Conservation (phyloP, 305 asterid species). For the Striga hermonthica region DNA sequence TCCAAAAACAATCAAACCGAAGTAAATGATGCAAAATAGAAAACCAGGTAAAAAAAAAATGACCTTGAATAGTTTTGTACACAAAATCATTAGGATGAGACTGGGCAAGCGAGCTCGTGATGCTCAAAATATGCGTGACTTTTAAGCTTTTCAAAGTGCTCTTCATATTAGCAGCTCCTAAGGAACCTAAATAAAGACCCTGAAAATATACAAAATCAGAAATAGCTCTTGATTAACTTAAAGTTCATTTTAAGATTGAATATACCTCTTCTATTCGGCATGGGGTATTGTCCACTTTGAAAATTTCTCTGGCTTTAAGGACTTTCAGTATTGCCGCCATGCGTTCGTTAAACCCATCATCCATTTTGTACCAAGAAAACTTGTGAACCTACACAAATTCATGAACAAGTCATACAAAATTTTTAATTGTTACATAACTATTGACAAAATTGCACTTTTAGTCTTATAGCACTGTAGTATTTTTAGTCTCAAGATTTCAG, state of each 20-base stretch:
- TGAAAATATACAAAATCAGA: constrained; percentile 32
- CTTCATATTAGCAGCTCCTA: constrained; percentile 64
- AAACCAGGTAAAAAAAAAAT: neutral
- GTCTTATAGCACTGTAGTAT: neutral
- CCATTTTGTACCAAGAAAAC: constrained; percentile 37
- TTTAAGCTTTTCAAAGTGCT: constrained; percentile 53
- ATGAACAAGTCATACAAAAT: constrained; percentile 1
- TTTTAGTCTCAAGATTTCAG: neutral
- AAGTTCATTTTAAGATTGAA: constrained; percentile 5
- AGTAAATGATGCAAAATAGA: too few relatives aligned
- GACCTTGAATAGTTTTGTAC: constrained; percentile 57
- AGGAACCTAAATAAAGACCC: constrained; percentile 83
- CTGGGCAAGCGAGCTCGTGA: constrained; percentile 47
- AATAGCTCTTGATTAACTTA: neutral
- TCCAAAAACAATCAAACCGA: too few relatives aligned
- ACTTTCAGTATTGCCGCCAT: constrained; percentile 44
- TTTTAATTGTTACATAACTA: neutral
- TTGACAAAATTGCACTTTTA: neutral
- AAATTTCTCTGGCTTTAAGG: constrained; percentile 33
- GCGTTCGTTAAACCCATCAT: constrained; percentile 34
- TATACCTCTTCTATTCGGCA: constrained; percentile 74
- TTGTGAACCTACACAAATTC: constrained; percentile 20
- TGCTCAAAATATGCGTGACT: constrained; percentile 65
- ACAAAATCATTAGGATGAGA: constrained; percentile 54
- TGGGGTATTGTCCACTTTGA: constrained; percentile 53